Evolutionary conservation across 2,329 filamentous ascomycete species (phyloP).

Genomic region (Botryotinia calthae): DNA sequence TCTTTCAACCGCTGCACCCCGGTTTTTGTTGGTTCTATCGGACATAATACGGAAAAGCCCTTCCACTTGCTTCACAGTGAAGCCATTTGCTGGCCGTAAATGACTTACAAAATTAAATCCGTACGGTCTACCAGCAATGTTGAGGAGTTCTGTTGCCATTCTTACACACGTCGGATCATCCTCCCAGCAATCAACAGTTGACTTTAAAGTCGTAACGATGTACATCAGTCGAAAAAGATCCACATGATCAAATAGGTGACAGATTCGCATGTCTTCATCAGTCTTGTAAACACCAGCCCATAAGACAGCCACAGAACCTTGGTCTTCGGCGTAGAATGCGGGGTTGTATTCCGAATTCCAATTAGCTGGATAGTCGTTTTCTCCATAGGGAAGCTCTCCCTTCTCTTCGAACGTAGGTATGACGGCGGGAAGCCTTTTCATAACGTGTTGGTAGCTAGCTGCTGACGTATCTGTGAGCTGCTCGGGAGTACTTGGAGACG

Average conservation of each 20-base stretch:
- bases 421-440: not conserved
- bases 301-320: not conserved
- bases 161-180: not conserved
- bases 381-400: not conserved
- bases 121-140: not conserved
- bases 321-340: accelerated
- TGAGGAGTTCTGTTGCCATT: not conserved
- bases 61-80: not conserved
- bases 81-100: not conserved
- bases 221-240: not conserved
- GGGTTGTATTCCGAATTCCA: too few species aligned
- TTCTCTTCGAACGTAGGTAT: not conserved
- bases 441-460: not conserved
- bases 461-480: not conserved
- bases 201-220: not conserved
- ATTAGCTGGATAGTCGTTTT: not conserved
- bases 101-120: too few species aligned
- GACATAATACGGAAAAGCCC: not conserved
- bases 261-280: not conserved
- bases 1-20: not conserved
- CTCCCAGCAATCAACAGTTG: not conserved
- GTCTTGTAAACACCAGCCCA: not conserved
- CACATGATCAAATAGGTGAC: not conserved
- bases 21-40: not conserved
- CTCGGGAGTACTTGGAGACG: not conserved